Evolutionary conservation across 257 asterid genomes (phyloP).

Genomic region (Prunella vulgaris): DNA sequence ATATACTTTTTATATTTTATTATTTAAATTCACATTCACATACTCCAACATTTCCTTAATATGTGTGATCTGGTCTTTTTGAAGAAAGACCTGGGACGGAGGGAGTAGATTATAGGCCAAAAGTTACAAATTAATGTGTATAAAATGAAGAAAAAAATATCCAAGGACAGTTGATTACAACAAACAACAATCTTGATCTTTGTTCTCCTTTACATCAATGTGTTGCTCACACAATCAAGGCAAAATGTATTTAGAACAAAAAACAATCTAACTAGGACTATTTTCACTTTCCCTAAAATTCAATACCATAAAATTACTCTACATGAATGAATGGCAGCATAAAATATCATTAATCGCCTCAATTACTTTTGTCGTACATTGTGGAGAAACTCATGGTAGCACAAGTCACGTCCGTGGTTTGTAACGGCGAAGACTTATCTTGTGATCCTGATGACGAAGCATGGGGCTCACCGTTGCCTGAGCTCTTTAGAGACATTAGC

Average conservation of each 20-base stretch:
- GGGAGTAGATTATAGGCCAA: no score
- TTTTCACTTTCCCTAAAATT: neutral
- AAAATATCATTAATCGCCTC: slow-evolving; percentile 13
- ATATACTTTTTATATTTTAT: no score
- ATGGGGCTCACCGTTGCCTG: slow-evolving; percentile 18
- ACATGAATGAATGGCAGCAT: neutral
- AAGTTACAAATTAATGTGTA: no score
- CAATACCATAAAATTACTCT: neutral
- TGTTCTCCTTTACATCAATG: neutral
- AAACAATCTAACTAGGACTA: neutral
- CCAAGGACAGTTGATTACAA: neutral
- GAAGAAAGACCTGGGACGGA: no score
- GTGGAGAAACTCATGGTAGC: slow-evolving; percentile 62
- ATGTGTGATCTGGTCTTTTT: no score
- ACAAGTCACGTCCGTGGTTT: slow-evolving; percentile 33
- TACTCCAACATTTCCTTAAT: no score
- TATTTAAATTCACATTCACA: no score
- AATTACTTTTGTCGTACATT: slow-evolving; percentile 48
- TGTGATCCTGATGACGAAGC: slow-evolving; percentile 27
- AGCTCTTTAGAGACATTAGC: slow-evolving; percentile 26
- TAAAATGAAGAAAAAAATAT: no score
- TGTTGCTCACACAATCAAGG: neutral
- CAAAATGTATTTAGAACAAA: neutral
- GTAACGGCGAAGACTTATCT: slow-evolving; percentile 35
- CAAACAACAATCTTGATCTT: neutral